phyloP scores from a whole-genome alignment of 139 green algal species.

The Chloropicon primus region DNA sequence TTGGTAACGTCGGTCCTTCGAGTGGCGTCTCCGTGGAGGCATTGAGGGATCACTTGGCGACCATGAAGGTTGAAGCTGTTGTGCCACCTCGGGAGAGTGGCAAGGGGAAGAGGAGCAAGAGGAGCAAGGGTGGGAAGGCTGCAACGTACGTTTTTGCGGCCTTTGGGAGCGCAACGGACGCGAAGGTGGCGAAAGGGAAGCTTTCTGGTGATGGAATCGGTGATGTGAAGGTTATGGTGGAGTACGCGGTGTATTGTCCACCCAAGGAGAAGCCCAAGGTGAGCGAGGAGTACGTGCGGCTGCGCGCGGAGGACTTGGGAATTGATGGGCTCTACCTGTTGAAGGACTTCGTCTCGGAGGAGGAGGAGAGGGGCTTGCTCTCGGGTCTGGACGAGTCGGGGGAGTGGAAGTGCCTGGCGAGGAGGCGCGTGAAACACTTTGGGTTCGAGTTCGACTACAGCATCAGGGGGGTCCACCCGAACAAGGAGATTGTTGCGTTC shows the following conservation, averaged over 20 bases:
- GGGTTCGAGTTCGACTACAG: conserved; percentile 63
- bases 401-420: conserved; percentile 48
- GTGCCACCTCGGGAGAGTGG: not conserved
- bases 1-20: not conserved
- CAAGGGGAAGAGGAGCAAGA: not conserved
- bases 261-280: not conserved
- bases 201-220: not conserved
- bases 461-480: conserved; percentile 13
- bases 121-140: not conserved
- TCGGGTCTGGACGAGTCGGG: conserved; percentile 17
- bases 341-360: conserved; percentile 36
- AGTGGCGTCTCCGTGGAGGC: not conserved
- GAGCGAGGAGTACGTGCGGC: not conserved
- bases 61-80: not conserved
- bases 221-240: not conserved
- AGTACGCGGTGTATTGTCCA: not conserved
- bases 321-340: conserved; percentile 51
- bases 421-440: conserved; percentile 73
- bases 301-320: conserved; percentile 1
- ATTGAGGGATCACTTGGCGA: not conserved
- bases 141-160: not conserved
- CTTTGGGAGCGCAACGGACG: not conserved
- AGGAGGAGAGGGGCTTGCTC: conserved; percentile 49
- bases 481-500: not conserved
- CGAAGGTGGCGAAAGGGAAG: not conserved